Percentiles rank a stretch among this genome's conserved stretches.
These are phyloP conservation scores for Sphaerosporella brunnea DNA, from an alignment of 495 filamentous ascomycete species.

Conservation along the genomic window DNA sequence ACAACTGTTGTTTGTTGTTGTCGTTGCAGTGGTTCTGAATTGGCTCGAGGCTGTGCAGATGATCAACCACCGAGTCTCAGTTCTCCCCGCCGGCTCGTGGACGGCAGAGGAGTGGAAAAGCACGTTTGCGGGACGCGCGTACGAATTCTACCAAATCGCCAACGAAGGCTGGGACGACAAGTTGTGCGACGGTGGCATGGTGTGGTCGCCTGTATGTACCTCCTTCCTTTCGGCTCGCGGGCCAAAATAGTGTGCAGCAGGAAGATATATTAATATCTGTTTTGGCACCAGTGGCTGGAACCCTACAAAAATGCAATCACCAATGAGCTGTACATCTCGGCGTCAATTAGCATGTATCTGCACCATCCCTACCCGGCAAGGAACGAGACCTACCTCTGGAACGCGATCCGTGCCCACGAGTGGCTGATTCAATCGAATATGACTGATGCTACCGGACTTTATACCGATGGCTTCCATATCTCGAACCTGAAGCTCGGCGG, in stretches of 20 bases:
- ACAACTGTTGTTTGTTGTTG: not conserved
- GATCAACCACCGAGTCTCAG: conserved; percentile 5
- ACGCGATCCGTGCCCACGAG: conserved; percentile 57
- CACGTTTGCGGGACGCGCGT: conserved; percentile 67
- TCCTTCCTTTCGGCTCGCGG: too few species aligned
- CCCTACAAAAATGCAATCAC: conserved; percentile 98
- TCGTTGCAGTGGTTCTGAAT: conserved; percentile 3
- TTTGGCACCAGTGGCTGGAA: conserved; percentile 34
- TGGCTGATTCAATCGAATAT: conserved; percentile 71
- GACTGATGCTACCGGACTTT: conserved; percentile 62
- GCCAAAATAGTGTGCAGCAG: too few species aligned
- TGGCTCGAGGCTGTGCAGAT: conserved; percentile 15
- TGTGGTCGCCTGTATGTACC: conserved; percentile 51
- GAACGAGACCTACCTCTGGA: conserved; percentile 46
- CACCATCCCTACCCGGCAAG: conserved; percentile 68
- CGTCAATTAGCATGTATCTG: conserved; percentile 77
- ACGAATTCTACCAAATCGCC: conserved; percentile 78
- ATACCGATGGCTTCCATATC: conserved; percentile 84
- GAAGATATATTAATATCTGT: too few species aligned
- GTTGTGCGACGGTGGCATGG: conserved; percentile 79
- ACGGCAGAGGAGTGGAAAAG: conserved; percentile 59
- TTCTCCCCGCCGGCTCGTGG: conserved; percentile 33
- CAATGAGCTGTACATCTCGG: conserved; percentile 76
- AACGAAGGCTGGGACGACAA: conserved; percentile 61
- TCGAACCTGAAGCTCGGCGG: conserved; percentile 31